Conservation (phyloP, 2,329 filamentous ascomycete species). For the Trichoderma pleuroti region DNA sequence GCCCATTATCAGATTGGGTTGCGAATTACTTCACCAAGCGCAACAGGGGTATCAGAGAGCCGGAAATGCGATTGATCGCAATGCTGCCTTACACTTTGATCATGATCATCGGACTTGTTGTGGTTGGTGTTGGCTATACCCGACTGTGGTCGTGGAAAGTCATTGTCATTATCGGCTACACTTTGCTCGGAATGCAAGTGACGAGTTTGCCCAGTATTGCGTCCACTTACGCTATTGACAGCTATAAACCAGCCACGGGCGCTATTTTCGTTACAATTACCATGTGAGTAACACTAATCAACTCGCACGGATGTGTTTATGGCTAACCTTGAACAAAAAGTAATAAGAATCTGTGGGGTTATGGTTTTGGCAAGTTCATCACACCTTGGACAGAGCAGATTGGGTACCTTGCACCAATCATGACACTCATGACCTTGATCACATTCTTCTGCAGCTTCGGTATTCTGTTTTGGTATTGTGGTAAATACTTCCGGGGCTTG, state of each 20-base stretch:
- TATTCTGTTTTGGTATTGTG: not conserved
- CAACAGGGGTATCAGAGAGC: slow-evolving; percentile 8
- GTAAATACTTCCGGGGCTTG: not conserved
- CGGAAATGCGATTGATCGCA: slow-evolving; percentile 3
- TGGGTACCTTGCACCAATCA: not conserved
- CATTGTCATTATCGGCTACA: slow-evolving; percentile 7
- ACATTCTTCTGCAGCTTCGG: slow-evolving; percentile 6
- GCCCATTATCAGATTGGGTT: slow-evolving; percentile 8
- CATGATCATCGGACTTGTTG: not conserved
- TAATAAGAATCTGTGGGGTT: slow-evolving; percentile 8
- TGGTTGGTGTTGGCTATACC: slow-evolving; percentile 1
- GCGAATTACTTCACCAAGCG: slow-evolving; percentile 5
- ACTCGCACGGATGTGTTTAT: not conserved
- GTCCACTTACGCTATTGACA: slow-evolving; percentile 12
- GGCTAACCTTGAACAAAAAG: not conserved
- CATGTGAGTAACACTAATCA: not conserved
- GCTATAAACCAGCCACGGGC: slow-evolving; percentile 8
- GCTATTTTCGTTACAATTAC: slow-evolving; percentile 8
- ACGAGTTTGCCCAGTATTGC: slow-evolving; percentile 9
- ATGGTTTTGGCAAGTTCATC: slow-evolving; percentile 9
- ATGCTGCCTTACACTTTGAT: slow-evolving; percentile 9
- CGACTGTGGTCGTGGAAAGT: slow-evolving; percentile 2
- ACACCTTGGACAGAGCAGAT: not conserved
- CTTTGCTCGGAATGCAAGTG: slow-evolving; percentile 11
- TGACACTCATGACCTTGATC: slow-evolving; percentile 11